Conservation (phyloP, 2,329 filamentous ascomycete genomes). For the Colletotrichum filicis region DNA sequence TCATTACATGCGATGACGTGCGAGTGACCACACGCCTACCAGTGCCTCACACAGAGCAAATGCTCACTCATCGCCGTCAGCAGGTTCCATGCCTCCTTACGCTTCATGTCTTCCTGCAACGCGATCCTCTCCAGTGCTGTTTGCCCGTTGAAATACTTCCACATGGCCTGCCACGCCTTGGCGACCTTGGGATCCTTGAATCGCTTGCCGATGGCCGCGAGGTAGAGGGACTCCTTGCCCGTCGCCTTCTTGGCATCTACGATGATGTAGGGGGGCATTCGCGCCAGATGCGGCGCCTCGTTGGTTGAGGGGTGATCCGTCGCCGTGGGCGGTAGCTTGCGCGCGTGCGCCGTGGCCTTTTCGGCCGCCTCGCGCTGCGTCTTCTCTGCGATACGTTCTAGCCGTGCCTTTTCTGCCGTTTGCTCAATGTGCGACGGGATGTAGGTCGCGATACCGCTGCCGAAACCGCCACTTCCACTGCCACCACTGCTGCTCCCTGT, state of each 20-base stretch:
- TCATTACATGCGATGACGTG: neutral
- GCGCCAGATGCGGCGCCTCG: conserved; percentile 65
- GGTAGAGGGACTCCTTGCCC: conserved; percentile 79
- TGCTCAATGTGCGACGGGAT: conserved; percentile 61
- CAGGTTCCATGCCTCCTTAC: conserved; percentile 80
- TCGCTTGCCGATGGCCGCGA: conserved; percentile 67
- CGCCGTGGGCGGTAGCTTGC: conserved; percentile 57
- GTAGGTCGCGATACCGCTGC: conserved; percentile 33
- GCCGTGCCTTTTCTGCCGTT: conserved; percentile 70
- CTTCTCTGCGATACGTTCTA: conserved; percentile 67
- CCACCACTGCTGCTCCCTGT: conserved; percentile 24
- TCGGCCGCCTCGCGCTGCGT: conserved; percentile 63
- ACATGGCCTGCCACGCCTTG: conserved; percentile 77
- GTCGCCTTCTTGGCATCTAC: conserved; percentile 82
- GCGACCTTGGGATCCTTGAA: conserved; percentile 68
- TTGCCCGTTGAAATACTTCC: conserved; percentile 89
- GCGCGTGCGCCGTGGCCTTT: conserved; percentile 65
- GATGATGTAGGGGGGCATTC: conserved; percentile 74
- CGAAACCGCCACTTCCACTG: conserved; percentile 26
- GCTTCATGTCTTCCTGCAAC: conserved; percentile 85
- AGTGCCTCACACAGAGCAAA: conserved; percentile 75
- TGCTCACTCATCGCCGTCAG: conserved; percentile 75
- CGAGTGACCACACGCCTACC: conserved; percentile 57
- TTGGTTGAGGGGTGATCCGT: conserved; percentile 69
- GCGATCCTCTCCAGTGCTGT: conserved; percentile 88